Evolutionary conservation across 768 basidiomycete species (phyloP).

Genomic region (Megacollybia marginata): DNA sequence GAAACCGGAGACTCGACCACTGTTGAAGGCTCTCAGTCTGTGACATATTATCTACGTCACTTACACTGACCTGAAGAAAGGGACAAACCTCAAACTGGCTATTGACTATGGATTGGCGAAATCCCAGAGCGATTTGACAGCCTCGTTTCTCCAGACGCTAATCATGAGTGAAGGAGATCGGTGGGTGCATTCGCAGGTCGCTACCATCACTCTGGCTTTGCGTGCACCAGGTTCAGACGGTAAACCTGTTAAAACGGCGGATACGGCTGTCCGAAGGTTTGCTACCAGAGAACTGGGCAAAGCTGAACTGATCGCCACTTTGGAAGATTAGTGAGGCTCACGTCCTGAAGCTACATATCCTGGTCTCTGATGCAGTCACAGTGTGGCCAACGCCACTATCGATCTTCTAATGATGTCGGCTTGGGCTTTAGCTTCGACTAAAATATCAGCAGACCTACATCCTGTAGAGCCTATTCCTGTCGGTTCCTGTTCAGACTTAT

Average conservation of each 20-base stretch:
- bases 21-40: slow-evolving; percentile 76
- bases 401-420: slow-evolving; percentile 79
- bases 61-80: slow-evolving; percentile 22
- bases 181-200: slow-evolving; percentile 73
- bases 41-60: slow-evolving; percentile 1
- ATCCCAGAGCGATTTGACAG: slow-evolving; percentile 77
- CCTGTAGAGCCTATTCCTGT: slow-evolving; percentile 70
- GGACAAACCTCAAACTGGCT: slow-evolving; percentile 83
- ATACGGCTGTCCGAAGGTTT: slow-evolving; percentile 73
- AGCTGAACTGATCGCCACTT: slow-evolving; percentile 66
- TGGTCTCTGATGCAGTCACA: slow-evolving; percentile 18
- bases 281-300: slow-evolving; percentile 81
- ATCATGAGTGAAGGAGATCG: slow-evolving; percentile 95
- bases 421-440: slow-evolving; percentile 50
- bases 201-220: slow-evolving; percentile 63
- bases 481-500: slow-evolving; percentile 14
- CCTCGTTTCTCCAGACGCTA: slow-evolving; percentile 89
- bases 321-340: slow-evolving; percentile 80
- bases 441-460: slow-evolving; percentile 34
- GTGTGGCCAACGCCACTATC: slow-evolving; percentile 83
- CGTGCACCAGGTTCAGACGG: slow-evolving; percentile 52
- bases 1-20: slow-evolving; percentile 57
- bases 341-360: neutral
- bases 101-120: slow-evolving; percentile 83
- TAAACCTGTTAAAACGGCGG: slow-evolving; percentile 70